Evolutionary conservation across 1,284 basidiomycete genomes (phyloP).

Genomic region (Apiotrichum montevideense): DNA sequence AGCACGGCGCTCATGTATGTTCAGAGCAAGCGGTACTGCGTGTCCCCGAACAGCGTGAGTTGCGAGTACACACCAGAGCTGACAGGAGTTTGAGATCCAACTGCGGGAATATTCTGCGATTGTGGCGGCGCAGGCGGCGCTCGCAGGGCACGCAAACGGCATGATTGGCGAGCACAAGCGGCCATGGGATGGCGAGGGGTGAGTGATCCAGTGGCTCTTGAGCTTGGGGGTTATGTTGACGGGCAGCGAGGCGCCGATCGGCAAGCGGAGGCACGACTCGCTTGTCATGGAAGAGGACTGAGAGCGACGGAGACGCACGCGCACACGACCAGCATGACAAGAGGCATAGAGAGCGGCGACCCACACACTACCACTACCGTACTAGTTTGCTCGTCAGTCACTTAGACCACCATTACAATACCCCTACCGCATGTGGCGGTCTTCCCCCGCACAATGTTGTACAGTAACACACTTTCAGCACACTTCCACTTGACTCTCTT

Average conservation of each 20-base stretch:
- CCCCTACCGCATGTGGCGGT: no score
- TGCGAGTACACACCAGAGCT: background rate
- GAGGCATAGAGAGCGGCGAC: no score
- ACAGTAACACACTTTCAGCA: no score
- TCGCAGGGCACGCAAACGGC: constrained; percentile 5
- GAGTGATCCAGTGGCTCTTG: background rate
- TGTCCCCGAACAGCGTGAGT: constrained; percentile 67
- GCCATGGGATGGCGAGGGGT: constrained; percentile 14
- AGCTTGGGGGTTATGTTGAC: no score
- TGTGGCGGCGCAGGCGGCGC: constrained; percentile 45
- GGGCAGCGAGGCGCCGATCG: background rate
- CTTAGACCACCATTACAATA: no score
- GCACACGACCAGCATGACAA: no score
- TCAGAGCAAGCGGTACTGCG: constrained; percentile 83
- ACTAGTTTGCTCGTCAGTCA: no score
- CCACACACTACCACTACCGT: no score
- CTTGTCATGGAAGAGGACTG: background rate
- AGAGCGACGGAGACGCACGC: no score
- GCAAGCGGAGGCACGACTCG: background rate
- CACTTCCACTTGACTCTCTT: no score
- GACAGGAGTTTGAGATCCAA: constrained; percentile 67
- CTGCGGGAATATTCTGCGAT: constrained; percentile 90
- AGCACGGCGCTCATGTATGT: constrained; percentile 77
- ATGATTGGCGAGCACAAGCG: constrained; percentile 18
- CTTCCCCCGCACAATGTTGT: no score